Base-by-base conservation (phyloP, 1,284 basidiomycete genomes). In the Heimioporus retisporus region DNA sequence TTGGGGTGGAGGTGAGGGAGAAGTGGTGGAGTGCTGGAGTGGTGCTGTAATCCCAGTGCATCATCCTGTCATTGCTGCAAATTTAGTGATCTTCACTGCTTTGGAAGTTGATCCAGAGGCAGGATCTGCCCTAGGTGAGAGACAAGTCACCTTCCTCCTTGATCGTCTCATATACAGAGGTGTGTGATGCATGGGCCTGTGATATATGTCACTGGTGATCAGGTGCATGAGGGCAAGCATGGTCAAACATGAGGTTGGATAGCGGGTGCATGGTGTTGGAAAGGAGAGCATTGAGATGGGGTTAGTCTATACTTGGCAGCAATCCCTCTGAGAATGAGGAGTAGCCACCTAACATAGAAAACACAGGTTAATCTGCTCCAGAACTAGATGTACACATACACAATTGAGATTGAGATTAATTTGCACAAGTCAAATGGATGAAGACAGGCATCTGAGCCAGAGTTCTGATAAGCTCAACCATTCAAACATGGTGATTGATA, bases 91-190 rank as follows among this genome's bases (percentile, higher is more conserved):
- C 58, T 77, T 77, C 23, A 75, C 67, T 0, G 69, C 72, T 14
- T 69, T 60, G 3, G 69, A 69, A 14, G 56, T 40, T 14, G 72
- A 70, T 13, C 60, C 50, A 6, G 59, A 53, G 21, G 44, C 14
- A 5, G 65, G 46, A 11, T 48, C 58, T 23, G 62, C 62, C 60
- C 68, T 68, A 13, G 84, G 82, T 82, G 0, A 83, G 77, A 2
- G 84, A 80, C 59, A 79, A 81, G 2, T 83, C 82, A 11, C 83
- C 76, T 69, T 94, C 93, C 69, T 94, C 92, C 60, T 92, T 84
- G 63, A 95, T 94, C 0, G 90, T 93, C 74, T 93, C 92, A 67
- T 93, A 93, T 2, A 93, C 84, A 0, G 93, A 94, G 0, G 88
- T 82, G 5, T 90, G 84, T 15, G 91, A 91, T 16, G 85, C 84